A percentile compares a stretch with the other conserved stretches of the same genome.
These are phyloP conservation scores for Fusarium nematophilum DNA, from an alignment of 2,329 filamentous ascomycete genomes.

Conservation along the genomic window DNA sequence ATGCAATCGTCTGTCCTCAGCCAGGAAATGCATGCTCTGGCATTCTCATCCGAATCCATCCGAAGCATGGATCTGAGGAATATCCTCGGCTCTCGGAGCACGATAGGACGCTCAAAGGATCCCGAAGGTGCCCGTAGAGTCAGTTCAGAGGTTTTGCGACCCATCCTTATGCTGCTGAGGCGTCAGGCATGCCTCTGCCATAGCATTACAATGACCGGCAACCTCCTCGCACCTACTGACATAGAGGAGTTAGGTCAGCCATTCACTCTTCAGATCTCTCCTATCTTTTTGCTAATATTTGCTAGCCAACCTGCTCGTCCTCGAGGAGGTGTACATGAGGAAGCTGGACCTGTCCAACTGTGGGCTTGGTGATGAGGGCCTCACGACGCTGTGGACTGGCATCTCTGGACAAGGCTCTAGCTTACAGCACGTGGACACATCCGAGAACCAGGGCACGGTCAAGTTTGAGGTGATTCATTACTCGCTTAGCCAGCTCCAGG, in stretches of 20 bases:
- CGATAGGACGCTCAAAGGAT: conserved; percentile 33
- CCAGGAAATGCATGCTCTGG: conserved; percentile 67
- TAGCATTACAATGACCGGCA: conserved; percentile 63
- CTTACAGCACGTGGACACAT: conserved; percentile 62
- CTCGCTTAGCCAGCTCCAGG: conserved; percentile 56
- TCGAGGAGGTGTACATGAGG: conserved; percentile 55
- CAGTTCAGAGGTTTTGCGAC: conserved; percentile 57
- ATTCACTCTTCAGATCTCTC: background rate
- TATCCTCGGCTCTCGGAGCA: conserved; percentile 47
- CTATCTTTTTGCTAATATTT: conserved; percentile 14
- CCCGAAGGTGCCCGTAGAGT: conserved; percentile 38
- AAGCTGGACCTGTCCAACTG: conserved; percentile 64
- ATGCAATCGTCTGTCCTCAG: conserved; percentile 63
- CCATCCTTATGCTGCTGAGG: conserved; percentile 62
- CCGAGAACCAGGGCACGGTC: conserved; percentile 63
- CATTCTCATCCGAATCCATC: conserved; percentile 67
- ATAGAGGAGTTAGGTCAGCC: conserved; percentile 60
- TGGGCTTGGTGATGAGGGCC: conserved; percentile 60
- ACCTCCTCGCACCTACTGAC: conserved; percentile 58
- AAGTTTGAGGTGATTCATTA: conserved; percentile 59
- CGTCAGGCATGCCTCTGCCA: conserved; percentile 61
- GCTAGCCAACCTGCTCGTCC: conserved; percentile 48
- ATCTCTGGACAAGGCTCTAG: conserved; percentile 58
- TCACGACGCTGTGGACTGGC: conserved; percentile 60
- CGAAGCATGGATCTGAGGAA: conserved; percentile 65